These are phyloP conservation scores for Colletotrichum zoysiae DNA, from an alignment of 2,329 filamentous ascomycete species.

Conservation along the genomic window DNA sequence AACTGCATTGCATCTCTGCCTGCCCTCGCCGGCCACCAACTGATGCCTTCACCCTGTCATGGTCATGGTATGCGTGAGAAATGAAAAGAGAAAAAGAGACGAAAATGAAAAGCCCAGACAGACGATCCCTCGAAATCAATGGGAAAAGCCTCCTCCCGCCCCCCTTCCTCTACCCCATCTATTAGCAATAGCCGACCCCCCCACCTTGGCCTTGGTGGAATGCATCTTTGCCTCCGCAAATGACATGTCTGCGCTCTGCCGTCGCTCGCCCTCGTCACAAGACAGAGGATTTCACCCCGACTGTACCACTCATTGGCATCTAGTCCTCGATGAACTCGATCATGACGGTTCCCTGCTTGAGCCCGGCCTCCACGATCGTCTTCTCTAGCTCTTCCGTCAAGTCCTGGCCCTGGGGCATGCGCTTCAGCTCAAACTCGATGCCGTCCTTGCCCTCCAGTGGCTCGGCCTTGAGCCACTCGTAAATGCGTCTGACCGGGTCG, in stretches of 20 bases:
- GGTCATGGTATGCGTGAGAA: slow-evolving; percentile 29
- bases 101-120: neutral
- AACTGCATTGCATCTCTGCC: slow-evolving; percentile 16
- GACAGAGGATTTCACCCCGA: neutral
- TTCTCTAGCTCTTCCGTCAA: slow-evolving; percentile 80
- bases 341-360: slow-evolving; percentile 96
- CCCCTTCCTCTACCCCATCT: slow-evolving; percentile 21
- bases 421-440: slow-evolving; percentile 87
- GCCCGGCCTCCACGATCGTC: slow-evolving; percentile 82
- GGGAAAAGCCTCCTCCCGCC: slow-evolving; percentile 1
- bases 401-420: slow-evolving; percentile 82
- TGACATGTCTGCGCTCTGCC: slow-evolving; percentile 2
- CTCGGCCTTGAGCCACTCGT: slow-evolving; percentile 95
- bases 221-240: slow-evolving; percentile 11
- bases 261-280: slow-evolving; percentile 3
- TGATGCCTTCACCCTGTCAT: slow-evolving; percentile 13
- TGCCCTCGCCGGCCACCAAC: slow-evolving; percentile 5
- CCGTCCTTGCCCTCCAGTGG: slow-evolving; percentile 85
- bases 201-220: slow-evolving; percentile 14
- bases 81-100: neutral
- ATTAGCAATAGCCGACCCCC: slow-evolving; percentile 5
- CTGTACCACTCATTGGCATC: neutral
- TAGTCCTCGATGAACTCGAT: slow-evolving; percentile 83
- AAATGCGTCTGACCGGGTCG: slow-evolving; percentile 85
- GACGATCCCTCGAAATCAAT: slow-evolving; percentile 3